phyloP scores from a whole-genome alignment of 116 monocot genomes.

The Phalaenopsis hybrid region DNA sequence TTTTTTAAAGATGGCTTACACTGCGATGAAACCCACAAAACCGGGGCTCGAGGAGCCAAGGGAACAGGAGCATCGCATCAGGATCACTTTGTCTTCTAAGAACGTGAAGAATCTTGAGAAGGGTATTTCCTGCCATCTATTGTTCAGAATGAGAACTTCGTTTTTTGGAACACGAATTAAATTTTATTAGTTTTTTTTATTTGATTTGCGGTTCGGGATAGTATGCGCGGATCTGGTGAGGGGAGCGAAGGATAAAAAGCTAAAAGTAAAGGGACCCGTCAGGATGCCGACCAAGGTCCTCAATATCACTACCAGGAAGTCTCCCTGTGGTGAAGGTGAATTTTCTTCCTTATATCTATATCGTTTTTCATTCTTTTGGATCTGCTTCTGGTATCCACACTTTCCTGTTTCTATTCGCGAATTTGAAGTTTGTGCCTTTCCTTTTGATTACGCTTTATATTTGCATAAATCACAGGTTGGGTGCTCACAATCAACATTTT shows the following conservation, averaged over 20 bases:
- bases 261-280: slow-evolving; percentile 50
- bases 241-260: slow-evolving; percentile 50
- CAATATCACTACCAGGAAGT: slow-evolving; percentile 61
- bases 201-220: slow-evolving; percentile 2
- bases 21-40: slow-evolving; percentile 30
- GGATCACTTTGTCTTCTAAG: slow-evolving; percentile 33
- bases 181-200: not conserved
- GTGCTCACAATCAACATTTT: too few relatives aligned
- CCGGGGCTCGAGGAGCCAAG: slow-evolving; percentile 25
- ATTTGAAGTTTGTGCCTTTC: too few relatives aligned
- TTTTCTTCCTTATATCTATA: not conserved
- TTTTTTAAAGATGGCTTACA: slow-evolving; percentile 12
- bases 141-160: not conserved
- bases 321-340: slow-evolving; percentile 64
- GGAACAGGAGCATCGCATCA: slow-evolving; percentile 36
- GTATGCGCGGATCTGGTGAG: slow-evolving; percentile 56
- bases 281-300: slow-evolving; percentile 69
- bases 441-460: too few relatives aligned
- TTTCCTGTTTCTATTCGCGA: too few relatives aligned
- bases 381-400: too few relatives aligned
- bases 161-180: not conserved
- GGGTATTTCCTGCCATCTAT: slow-evolving; percentile 11
- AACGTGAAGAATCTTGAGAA: slow-evolving; percentile 39
- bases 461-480: too few relatives aligned
- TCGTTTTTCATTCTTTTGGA: too few relatives aligned